phyloP scores from a whole-genome alignment of 2,329 filamentous ascomycete genomes.

The Aspergillus sclerotialis region DNA sequence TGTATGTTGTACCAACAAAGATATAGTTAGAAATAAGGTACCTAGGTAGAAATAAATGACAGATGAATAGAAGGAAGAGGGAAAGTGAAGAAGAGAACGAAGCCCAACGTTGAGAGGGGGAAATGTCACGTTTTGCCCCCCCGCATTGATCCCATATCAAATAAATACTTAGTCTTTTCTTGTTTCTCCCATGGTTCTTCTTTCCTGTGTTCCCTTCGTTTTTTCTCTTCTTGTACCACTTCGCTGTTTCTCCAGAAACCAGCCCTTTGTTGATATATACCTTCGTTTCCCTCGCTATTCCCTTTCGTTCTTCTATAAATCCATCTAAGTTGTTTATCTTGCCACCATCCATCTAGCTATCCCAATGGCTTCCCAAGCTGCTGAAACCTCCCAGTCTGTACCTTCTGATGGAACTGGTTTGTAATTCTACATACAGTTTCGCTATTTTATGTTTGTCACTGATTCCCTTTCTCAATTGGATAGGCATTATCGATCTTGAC shows the following conservation, averaged over 20 bases:
- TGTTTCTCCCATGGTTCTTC: background rate
- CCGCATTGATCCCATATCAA: too few species aligned
- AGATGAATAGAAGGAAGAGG: background rate
- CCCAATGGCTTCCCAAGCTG: background rate
- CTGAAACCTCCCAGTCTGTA: background rate
- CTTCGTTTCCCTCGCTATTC: background rate
- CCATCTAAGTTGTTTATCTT: background rate
- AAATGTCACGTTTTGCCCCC: too few species aligned
- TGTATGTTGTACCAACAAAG: too few species aligned
- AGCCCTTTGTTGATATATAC: background rate
- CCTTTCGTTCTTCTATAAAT: background rate
- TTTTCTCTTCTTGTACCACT: background rate
- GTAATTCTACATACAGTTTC: background rate
- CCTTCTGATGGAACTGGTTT: background rate
- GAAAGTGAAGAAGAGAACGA: background rate
- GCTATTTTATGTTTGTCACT: background rate
- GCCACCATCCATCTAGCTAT: background rate
- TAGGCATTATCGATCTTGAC: conserved; percentile 81
- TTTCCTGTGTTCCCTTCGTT: background rate
- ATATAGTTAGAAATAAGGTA: background rate
- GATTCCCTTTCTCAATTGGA: background rate
- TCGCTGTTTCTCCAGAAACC: background rate
- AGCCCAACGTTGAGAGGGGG: background rate
- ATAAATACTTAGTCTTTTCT: too few species aligned
- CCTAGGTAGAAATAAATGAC: background rate